Conservation (phyloP, 2,329 filamentous ascomycete species). For the Phoma sp. region DNA sequence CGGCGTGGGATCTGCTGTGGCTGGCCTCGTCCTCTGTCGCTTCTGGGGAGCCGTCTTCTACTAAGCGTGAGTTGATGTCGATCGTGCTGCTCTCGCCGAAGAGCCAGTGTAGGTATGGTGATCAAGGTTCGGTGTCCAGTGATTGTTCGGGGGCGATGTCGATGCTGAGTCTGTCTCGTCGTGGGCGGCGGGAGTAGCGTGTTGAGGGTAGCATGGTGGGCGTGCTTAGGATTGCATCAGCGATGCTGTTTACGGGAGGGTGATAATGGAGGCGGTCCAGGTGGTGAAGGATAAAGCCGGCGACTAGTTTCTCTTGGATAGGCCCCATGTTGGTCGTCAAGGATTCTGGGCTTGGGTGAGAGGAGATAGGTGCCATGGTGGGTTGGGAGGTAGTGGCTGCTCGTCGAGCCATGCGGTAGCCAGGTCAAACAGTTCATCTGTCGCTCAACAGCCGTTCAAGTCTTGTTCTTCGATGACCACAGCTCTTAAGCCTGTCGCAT, state of each 20-base stretch:
- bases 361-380: background rate
- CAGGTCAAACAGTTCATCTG: background rate
- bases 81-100: slow-evolving; percentile 12
- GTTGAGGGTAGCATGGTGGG: background rate
- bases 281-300: background rate
- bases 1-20: slow-evolving; percentile 14
- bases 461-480: background rate
- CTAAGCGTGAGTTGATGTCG: background rate
- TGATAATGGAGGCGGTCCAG: background rate
- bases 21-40: background rate
- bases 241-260: background rate
- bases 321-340: background rate
- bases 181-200: background rate
- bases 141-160: slow-evolving; percentile 15
- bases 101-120: slow-evolving; percentile 12
- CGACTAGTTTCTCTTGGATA: background rate
- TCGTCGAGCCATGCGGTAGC: background rate
- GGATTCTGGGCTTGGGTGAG: background rate
- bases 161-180: slow-evolving; percentile 17
- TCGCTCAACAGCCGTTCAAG: background rate
- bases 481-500: background rate
- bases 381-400: background rate
- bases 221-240: background rate
- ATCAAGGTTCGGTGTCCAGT: slow-evolving; percentile 3
- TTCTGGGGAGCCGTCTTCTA: background rate